Evolutionary conservation across 2,329 filamentous ascomycete species (phyloP).

Genomic region (Verticillium nubilum): DNA sequence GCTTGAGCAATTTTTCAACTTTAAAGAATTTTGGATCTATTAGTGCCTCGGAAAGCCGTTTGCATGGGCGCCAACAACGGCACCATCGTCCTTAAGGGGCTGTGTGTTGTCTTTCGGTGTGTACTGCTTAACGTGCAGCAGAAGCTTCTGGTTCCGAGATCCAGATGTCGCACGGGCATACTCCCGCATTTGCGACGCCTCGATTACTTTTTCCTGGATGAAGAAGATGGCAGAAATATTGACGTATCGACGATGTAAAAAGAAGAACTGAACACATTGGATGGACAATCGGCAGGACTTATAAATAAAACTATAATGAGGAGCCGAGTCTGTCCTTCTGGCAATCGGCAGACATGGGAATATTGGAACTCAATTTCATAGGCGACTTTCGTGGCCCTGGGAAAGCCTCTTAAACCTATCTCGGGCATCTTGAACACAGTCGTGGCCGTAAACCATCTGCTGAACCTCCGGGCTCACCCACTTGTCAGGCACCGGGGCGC

Average conservation of each 20-base stretch:
- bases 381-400: background rate
- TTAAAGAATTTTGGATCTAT: too few relatives aligned
- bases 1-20: background rate
- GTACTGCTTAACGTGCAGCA: constrained; percentile 83
- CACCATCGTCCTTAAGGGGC: constrained; percentile 71
- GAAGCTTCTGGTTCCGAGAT: constrained; percentile 68
- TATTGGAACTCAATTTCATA: background rate
- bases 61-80: constrained; percentile 80
- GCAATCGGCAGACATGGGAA: too few relatives aligned
- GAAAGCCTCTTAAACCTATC: background rate
- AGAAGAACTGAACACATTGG: too few relatives aligned
- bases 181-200: constrained; percentile 74
- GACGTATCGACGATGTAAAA: too few relatives aligned
- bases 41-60: constrained; percentile 93
- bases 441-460: constrained; percentile 59
- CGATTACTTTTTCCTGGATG: constrained; percentile 68
- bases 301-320: too few relatives aligned
- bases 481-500: constrained; percentile 53
- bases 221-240: constrained; percentile 49
- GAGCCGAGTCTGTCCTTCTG: too few relatives aligned
- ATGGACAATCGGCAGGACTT: too few relatives aligned
- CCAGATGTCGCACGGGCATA: constrained; percentile 68
- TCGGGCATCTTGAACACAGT: constrained; percentile 37
- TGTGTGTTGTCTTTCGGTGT: constrained; percentile 64
- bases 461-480: constrained; percentile 68